These are phyloP conservation scores for Phytophthora crassamura DNA, from an alignment of 352 stramenopile genomes.

Conservation along the genomic window DNA sequence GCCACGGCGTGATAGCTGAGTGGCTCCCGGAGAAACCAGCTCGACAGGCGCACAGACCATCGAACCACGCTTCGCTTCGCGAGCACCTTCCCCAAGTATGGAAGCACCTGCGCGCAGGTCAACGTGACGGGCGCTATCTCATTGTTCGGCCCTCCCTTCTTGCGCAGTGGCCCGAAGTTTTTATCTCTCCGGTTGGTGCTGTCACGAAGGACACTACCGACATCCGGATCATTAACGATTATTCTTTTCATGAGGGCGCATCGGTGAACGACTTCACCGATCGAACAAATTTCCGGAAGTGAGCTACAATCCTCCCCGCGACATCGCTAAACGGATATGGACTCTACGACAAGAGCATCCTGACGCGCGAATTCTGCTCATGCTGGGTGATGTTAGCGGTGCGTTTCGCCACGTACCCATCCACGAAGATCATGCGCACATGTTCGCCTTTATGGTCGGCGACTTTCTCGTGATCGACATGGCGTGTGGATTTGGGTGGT, in stretches of 20 bases:
- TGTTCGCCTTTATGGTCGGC: no score
- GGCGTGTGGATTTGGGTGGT: background rate
- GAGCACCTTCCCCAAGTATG: background rate
- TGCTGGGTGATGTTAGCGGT: no score
- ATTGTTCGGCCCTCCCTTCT: background rate
- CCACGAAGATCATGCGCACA: no score
- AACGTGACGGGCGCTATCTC: slow-evolving; percentile 10
- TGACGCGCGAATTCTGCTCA: no score
- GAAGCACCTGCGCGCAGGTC: background rate
- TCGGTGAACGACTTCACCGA: slow-evolving; percentile 20
- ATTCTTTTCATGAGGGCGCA: background rate
- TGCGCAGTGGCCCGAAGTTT: background rate
- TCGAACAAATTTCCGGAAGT: slow-evolving; percentile 1
- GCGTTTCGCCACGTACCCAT: no score
- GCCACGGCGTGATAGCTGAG: background rate
- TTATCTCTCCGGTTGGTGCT: background rate
- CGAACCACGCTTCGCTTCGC: background rate
- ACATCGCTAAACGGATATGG: no score
- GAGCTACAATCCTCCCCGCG: slow-evolving; percentile 8
- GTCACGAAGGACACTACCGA: background rate
- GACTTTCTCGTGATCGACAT: no score
- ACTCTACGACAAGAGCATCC: no score
- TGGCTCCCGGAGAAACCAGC: background rate
- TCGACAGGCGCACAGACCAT: no score
- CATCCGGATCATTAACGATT: slow-evolving; percentile 10